A percentile compares a stretch with the other conserved stretches of the same genome.
Evolutionary conservation across 441 rosid species (phyloP).

Genomic region (Kokia cookei): DNA sequence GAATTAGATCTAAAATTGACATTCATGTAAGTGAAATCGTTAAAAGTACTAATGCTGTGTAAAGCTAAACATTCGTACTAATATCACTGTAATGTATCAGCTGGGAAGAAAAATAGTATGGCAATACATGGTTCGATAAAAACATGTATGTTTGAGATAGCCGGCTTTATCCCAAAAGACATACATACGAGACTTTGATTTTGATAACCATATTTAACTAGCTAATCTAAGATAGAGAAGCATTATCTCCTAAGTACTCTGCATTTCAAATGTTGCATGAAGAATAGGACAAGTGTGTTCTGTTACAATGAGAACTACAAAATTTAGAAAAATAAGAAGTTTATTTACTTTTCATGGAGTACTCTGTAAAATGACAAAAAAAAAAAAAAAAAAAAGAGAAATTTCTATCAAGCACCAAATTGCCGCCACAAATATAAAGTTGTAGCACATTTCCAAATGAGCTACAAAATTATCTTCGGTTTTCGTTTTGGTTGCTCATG

Average conservation of each 20-base stretch:
- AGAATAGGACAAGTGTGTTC: background rate
- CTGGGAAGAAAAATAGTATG: background rate
- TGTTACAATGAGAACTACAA: background rate
- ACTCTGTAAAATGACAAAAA: background rate
- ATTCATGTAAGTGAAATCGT: slow-evolving; percentile 1
- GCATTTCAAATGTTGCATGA: background rate
- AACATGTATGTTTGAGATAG: background rate
- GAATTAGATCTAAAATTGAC: slow-evolving; percentile 5
- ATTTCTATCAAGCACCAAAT: background rate
- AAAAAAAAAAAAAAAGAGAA: background rate
- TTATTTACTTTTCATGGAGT: background rate
- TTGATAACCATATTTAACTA: background rate
- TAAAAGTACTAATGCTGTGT: background rate
- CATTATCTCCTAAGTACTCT: background rate
- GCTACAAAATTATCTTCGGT: background rate
- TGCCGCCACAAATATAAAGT: background rate
- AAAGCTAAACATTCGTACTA: background rate
- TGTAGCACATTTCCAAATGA: background rate
- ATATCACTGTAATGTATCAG: background rate
- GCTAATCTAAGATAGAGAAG: background rate
- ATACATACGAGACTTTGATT: background rate
- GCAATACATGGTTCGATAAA: background rate
- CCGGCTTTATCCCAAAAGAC: background rate
- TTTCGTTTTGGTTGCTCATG: background rate
- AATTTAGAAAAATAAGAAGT: background rate